Percentiles rank a stretch among this genome's conserved stretches.
These are phyloP conservation scores for Pleomassaria siparia DNA, from an alignment of 2,329 filamentous ascomycete species.

Conservation along the genomic window DNA sequence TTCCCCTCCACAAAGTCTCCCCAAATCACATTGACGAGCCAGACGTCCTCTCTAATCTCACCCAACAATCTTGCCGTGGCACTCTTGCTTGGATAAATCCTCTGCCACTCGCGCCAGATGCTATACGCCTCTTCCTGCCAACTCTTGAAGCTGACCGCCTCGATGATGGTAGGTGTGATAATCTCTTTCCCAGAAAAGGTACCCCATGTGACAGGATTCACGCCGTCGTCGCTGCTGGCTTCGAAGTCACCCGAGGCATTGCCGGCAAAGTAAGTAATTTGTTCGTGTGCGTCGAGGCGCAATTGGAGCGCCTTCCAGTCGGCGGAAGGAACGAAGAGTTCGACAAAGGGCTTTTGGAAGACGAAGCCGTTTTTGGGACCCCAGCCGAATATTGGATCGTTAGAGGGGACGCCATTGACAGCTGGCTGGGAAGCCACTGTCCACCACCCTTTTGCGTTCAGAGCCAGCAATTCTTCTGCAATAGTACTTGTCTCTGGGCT, in stretches of 20 bases:
- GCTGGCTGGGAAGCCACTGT: constrained; percentile 94
- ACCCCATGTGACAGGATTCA: constrained; percentile 96
- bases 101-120: constrained; percentile 92
- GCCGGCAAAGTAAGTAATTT: constrained; percentile 84
- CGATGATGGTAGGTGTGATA: constrained; percentile 93
- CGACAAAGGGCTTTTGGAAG: constrained; percentile 97
- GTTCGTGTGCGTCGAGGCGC: constrained; percentile 65
- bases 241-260: constrained; percentile 78
- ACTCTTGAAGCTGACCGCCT: constrained; percentile 88
- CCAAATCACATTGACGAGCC: constrained; percentile 90
- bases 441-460: constrained; percentile 91
- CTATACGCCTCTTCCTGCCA: constrained; percentile 96
- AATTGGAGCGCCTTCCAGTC: constrained; percentile 71
- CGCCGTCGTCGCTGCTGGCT: constrained; percentile 65
- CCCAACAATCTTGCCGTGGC: constrained; percentile 72
- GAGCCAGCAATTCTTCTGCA: constrained; percentile 68
- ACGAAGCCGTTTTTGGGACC: constrained; percentile 90
- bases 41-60: constrained; percentile 67
- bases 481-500: constrained; percentile 84
- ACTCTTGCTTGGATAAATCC: constrained; percentile 77
- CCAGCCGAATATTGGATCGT: constrained; percentile 85
- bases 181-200: constrained; percentile 96
- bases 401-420: constrained; percentile 80
- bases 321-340: constrained; percentile 79
- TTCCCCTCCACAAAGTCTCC: constrained; percentile 73